Conservation (phyloP, 2,329 filamentous ascomycete species). For the Davidsoniella neocaledoniae region DNA sequence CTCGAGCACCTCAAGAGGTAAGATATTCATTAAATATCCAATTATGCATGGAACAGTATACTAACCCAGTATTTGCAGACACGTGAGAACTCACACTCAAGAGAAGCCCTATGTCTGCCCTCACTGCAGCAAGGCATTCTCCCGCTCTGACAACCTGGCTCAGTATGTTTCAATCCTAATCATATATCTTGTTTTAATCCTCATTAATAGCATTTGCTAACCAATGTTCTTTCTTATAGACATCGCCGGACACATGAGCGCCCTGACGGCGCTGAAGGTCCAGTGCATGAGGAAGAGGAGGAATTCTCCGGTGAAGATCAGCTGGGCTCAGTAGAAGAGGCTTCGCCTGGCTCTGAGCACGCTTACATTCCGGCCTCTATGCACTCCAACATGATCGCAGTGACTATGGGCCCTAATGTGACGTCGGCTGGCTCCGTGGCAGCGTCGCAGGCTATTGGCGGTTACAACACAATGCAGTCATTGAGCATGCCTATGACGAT, state of each 20-base stretch:
- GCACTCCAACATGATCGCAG: constrained; percentile 19
- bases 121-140: constrained; percentile 97
- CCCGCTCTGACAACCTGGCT: constrained; percentile 93
- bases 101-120: constrained; percentile 96
- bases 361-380: constrained; percentile 42
- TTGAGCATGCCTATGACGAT: constrained; percentile 49
- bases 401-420: constrained; percentile 14
- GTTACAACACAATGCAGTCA: constrained; percentile 42
- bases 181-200: constrained; percentile 16
- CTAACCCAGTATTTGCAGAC: constrained; percentile 40
- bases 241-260: constrained; percentile 66
- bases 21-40: constrained; percentile 25
- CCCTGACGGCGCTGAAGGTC: constrained; percentile 40
- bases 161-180: constrained; percentile 49
- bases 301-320: constrained; percentile 71
- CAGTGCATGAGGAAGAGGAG: constrained; percentile 64
- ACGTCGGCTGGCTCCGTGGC: constrained; percentile 9
- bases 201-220: constrained; percentile 20
- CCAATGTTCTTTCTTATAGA: constrained; percentile 37
- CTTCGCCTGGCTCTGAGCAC: constrained; percentile 54
- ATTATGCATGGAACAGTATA: constrained; percentile 18
- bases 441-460: constrained; percentile 18
- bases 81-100: constrained; percentile 98
- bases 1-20: constrained; percentile 98
- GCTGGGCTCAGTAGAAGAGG: constrained; percentile 62